Base-by-base conservation (phyloP, 75 land plant species). In the Pinus tabuliformis region DNA sequence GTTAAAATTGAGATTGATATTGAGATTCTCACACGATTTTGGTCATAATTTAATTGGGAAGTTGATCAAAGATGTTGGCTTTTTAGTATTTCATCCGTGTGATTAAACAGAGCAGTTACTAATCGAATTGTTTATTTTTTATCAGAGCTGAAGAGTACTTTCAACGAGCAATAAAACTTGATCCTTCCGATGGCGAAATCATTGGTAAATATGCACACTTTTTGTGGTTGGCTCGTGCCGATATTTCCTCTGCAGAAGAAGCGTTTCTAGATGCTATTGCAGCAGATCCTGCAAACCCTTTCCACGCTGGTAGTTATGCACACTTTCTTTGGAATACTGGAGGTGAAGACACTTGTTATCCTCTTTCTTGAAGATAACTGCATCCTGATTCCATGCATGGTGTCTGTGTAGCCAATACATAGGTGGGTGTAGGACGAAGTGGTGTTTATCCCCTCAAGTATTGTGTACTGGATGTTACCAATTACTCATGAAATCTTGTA, bases 61-160 rank as follows among this genome's bases (percentile, higher is more conserved):
- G 12, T 49, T 49, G 54, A 49, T 49, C 54, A 49, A 49, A 11
- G 54, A 49, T 49, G 54, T 49, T 9, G 54, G 54, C 54, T 9
- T 49, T 8, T 49, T 49, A 49, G 54, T 11, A 49, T 49, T 11
- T 49, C 12, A 49, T 49, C 9, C 9, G 6, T 17, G 33, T 36
- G 68, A 15, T 36, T 64, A 2, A 6, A 36, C 18, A 42, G 49
- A 9, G 8, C 42, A 42, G 4, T 3, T 12, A 68, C 20, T 42
- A 39, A 39, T 68, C 22, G 39, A 68, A 42, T 68, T 68, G 54
- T 42, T 68, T 42, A 9, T 11, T 68, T 39, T 17, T 7, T 56
- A 56, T 18, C 89, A 95, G 98, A 75, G 98, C 98, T 42, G 93
- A 95, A 65, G 84, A 85, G 56, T 89, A 81, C 74, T 95, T 89